Evolutionary conservation across 1,139 yeast species (phyloP), one percentile per base, ranked within the genome.

Genomic region (Yamadazyma membranifaciens): DNA sequence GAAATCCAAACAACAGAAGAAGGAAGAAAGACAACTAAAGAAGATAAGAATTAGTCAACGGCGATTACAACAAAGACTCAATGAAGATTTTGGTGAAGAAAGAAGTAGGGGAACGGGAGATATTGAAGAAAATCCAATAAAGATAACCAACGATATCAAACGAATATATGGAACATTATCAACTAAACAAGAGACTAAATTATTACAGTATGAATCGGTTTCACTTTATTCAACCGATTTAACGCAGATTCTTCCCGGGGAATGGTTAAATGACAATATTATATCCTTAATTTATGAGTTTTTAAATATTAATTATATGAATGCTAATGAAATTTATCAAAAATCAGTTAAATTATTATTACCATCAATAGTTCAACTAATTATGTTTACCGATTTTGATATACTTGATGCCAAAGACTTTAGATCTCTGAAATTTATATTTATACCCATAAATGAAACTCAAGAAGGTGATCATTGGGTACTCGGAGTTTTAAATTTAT

Each of bases 231-330:
- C 57, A 33, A 61, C 69, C 0, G 77, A 71, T 46, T 44, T 67
- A 31, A 62, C 59, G 26, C 69, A 62, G 42, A 48, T 70, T 0
- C 44, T 67, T 22, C 75, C 76, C 0, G 85, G 78, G 25, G 84
- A 82, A 53, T 85, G 94, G 94, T 62, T 86, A 26, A 82, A 81
- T 51, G 94, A 85, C 53, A 83, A 82, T 52, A 79, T 82, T 47
- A 74, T 86, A 30, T 67, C 86, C 1, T 76, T 84, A 44, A 60
- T 82, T 17, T 84, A 73, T 57, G 89, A 83, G 55, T 69, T 75
- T 46, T 59, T 86, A 34, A 48, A 38, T 31, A 57, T 50, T 39
- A 45, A 34, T 28, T 38, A 44, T 24, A 26, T 61, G 50, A 35
- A 41, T 52, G 15, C 46, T 41, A 36, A 32, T 39, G 15, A 42